Percentiles rank a stretch among this genome's conserved stretches.
Conservation (phyloP, 1,139 yeast species). For the Blastobotrys capitulatus region DNA sequence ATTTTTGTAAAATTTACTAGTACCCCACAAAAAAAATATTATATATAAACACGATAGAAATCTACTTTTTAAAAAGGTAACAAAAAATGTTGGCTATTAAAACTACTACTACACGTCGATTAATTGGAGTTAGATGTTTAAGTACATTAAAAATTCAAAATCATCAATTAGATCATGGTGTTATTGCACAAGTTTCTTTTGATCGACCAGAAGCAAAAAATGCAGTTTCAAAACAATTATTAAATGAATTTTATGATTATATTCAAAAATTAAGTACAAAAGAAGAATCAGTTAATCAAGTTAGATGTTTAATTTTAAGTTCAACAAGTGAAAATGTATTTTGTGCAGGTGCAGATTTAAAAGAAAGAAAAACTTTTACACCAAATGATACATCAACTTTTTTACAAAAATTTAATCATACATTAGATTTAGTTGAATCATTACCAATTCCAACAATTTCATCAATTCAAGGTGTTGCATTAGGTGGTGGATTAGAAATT, state of each 20-base stretch:
- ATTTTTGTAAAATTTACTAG: no score
- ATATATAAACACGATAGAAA: no score
- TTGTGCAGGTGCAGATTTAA: constrained; percentile 35
- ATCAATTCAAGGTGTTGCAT: constrained; percentile 30
- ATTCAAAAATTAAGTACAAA: constrained; percentile 21
- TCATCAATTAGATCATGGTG: constrained; percentile 13
- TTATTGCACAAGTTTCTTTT: constrained; percentile 26
- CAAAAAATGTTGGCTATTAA: no score
- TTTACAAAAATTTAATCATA: constrained; percentile 27
- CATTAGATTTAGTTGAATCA: constrained; percentile 24
- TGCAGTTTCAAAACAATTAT: constrained; percentile 28
- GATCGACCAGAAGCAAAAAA: constrained; percentile 32
- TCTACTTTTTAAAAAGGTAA: no score
- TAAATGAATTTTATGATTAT: constrained; percentile 25
- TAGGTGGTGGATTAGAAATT: constrained; percentile 32
- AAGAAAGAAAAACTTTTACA: constrained; percentile 31
- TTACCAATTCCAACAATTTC: constrained; percentile 31
- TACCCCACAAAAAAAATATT: no score
- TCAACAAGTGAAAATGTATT: constrained; percentile 28
- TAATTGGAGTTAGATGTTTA: background rate
- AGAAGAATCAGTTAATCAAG: constrained; percentile 19
- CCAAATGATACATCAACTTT: constrained; percentile 28
- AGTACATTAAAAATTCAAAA: constrained; percentile 9
- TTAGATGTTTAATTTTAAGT: constrained; percentile 28
- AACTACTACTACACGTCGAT: no score